A percentile compares a stretch with the other conserved stretches of the same genome.
These are phyloP conservation scores for Blastobotrys mokoenaii DNA, from an alignment of 805 yeast genomes.

Conservation along the genomic window DNA sequence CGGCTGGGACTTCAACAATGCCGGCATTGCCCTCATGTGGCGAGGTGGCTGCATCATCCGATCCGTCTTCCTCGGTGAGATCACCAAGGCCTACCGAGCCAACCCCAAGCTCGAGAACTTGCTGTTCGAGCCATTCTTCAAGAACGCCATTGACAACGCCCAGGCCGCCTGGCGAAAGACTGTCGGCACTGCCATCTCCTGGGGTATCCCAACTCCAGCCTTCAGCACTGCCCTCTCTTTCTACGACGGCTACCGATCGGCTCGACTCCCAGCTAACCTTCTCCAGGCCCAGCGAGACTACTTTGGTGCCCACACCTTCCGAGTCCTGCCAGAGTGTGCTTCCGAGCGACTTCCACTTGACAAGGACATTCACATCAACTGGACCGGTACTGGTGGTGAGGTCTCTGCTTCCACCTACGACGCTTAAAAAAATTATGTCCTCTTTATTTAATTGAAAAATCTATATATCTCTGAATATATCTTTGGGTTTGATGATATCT, in stretches of 20 bases:
- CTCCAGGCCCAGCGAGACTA: slow-evolving; percentile 99
- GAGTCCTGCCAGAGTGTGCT: slow-evolving; percentile 81
- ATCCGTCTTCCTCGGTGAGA: slow-evolving; percentile 95
- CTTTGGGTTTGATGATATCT: neutral
- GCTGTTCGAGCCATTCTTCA: slow-evolving; percentile 92
- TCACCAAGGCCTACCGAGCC: slow-evolving; percentile 91
- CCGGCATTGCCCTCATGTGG: slow-evolving; percentile 99
- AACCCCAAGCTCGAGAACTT: slow-evolving; percentile 91
- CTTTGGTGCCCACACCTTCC: slow-evolving; percentile 99
- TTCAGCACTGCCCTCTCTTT: slow-evolving; percentile 93
- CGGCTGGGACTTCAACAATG: slow-evolving; percentile 95
- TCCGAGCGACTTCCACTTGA: slow-evolving; percentile 68
- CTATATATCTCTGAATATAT: neutral
- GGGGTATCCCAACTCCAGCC: slow-evolving; percentile 97
- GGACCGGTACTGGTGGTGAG: slow-evolving; percentile 99
- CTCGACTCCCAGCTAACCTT: slow-evolving; percentile 91
- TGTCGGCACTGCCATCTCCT: slow-evolving; percentile 63
- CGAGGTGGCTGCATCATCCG: slow-evolving; percentile 99
- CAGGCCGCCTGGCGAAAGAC: slow-evolving; percentile 94
- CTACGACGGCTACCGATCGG: slow-evolving; percentile 99
- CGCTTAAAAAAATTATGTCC: slow-evolving; percentile 44
- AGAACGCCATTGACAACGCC: slow-evolving; percentile 83
- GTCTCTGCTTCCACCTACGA: slow-evolving; percentile 90
- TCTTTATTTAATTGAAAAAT: neutral
- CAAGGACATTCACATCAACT: slow-evolving; percentile 87